These are phyloP conservation scores for Gentiana dahurica DNA, from an alignment of 257 asterid species.

Conservation along the genomic window DNA sequence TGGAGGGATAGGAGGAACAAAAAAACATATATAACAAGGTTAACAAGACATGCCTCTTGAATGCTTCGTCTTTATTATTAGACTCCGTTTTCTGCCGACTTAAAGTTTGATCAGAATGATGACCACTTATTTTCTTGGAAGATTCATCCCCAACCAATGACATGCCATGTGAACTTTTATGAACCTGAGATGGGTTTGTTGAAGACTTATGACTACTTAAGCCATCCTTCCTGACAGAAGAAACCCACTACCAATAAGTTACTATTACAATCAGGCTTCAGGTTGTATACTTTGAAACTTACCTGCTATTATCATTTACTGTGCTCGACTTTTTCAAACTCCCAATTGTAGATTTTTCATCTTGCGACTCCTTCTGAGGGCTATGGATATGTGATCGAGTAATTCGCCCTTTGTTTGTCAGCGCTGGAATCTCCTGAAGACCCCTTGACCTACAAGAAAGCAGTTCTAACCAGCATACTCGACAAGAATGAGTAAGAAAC, in stretches of 20 bases:
- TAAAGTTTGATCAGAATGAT: slow-evolving; percentile 18
- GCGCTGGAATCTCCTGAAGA: slow-evolving; percentile 23
- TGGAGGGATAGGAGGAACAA: no score
- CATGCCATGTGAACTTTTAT: slow-evolving; percentile 20
- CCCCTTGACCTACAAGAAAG: slow-evolving; percentile 39
- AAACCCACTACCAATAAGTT: neutral
- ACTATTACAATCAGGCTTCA: neutral
- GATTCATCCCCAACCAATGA: slow-evolving; percentile 7
- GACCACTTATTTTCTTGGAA: slow-evolving; percentile 17
- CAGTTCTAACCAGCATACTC: slow-evolving; percentile 4
- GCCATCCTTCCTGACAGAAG: slow-evolving; percentile 30
- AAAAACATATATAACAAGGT: neutral
- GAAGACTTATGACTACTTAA: slow-evolving; percentile 26
- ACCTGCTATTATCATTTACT: slow-evolving; percentile 32
- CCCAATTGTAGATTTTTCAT: slow-evolving; percentile 28
- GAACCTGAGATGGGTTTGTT: slow-evolving; percentile 21
- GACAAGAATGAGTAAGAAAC: neutral
- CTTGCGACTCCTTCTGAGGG: slow-evolving; percentile 26
- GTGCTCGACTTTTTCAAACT: slow-evolving; percentile 24
- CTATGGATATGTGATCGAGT: slow-evolving; percentile 27
- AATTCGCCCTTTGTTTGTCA: slow-evolving; percentile 26
- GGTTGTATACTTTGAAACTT: neutral
- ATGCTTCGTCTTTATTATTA: slow-evolving; percentile 24
- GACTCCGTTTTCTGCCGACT: slow-evolving; percentile 27
- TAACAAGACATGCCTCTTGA: slow-evolving; percentile 31